Base-by-base conservation (phyloP, 2,329 filamentous ascomycete genomes). In the Colletotrichum shisoi region DNA sequence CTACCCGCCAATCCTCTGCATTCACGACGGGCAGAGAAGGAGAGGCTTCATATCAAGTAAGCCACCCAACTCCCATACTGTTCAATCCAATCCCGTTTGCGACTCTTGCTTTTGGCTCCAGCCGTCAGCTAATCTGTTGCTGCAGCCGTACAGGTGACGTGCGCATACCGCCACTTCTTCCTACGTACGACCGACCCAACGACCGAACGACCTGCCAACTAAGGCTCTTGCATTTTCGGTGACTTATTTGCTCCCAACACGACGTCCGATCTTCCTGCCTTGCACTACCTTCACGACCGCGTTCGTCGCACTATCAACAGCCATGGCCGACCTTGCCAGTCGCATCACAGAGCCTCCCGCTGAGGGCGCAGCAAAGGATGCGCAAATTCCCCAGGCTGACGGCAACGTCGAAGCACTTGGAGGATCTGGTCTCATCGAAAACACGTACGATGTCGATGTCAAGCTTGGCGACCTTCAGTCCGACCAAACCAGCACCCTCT, bases 381-480 rank as follows among this genome's bases (percentile, higher is more conserved):
- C 72, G 17, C 63, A 67, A 40, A 27, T 76, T 37, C 74, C 73
- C n/a, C 78, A 81, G 72, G 69, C 74, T 24, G 78, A 82, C 56
- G 79, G 77, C 54, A 73, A 77, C 52, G 73, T 75, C 44, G 76
- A 78, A 53, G 68, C 71, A 31, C 72, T 77, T 21, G 77, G 78
- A 45, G 86, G 84, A 62, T 87, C 87, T 45, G 82, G 81, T 54
- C 81, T 89, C 34, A 78, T 86, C 53, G 92, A 97, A 77, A 88
- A 89, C 4, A 89, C 91, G 66, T 96, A 91, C 79, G 91, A 95
- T 71, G 94, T 99, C 71, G 91, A 97, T 75, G 92, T 99, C 73
- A 95, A 94, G 79, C 86, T 98, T 67, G 94, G 90, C 73, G 93
- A 97, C 75, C 84, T 97, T 61, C 93, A 97, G 79, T 87, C 88